Evolutionary conservation across 257 asterid genomes (phyloP).

Genomic region (Solanum chiquidenum): DNA sequence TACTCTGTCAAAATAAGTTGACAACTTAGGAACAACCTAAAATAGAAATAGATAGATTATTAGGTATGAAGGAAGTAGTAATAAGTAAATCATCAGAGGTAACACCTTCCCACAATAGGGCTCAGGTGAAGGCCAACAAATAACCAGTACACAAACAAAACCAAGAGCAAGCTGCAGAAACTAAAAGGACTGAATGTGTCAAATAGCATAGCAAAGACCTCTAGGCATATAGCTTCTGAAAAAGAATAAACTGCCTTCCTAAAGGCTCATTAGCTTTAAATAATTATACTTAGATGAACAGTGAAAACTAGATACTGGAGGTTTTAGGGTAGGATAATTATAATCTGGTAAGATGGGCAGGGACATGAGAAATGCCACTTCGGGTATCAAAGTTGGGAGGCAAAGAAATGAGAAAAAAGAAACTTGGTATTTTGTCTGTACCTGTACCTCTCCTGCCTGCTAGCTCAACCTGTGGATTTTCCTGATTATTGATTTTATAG

Average conservation of each 20-base stretch:
- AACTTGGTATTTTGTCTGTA: neutral
- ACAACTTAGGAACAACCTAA: neutral
- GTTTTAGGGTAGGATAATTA: neutral
- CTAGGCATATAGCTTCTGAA: neutral
- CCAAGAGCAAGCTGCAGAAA: neutral
- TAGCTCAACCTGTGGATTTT: neutral
- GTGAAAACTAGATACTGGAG: neutral
- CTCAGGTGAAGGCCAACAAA: neutral
- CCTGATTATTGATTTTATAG: neutral
- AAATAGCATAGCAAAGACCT: neutral
- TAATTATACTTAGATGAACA: neutral
- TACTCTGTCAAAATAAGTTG: neutral
- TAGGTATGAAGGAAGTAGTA: neutral
- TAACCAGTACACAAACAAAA: neutral
- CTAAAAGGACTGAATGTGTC: neutral
- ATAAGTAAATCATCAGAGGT: neutral
- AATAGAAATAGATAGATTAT: neutral
- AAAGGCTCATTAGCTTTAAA: neutral
- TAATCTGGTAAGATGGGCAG: neutral
- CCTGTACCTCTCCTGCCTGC: neutral
- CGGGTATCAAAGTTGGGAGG: neutral
- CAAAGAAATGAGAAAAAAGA: neutral
- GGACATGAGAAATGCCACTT: neutral
- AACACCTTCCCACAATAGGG: neutral
- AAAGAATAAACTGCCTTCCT: neutral